Percentiles rank a stretch among this genome's conserved stretches.
phyloP scores from a whole-genome alignment of 345 rosid species.

The Eucalyptus tenuipes region DNA sequence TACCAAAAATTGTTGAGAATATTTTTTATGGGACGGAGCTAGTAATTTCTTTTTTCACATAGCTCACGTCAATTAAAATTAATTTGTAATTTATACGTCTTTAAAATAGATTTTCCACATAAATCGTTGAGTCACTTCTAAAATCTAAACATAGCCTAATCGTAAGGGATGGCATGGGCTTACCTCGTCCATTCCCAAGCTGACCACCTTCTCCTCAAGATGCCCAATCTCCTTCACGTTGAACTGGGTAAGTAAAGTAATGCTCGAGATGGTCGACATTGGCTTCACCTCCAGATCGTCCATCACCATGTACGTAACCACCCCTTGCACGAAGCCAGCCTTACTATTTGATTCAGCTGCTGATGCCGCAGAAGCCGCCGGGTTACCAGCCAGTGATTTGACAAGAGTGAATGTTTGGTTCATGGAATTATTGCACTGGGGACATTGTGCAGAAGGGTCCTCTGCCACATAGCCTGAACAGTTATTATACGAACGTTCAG shows the following conservation, averaged over 20 bases:
- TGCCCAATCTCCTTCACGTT: background rate
- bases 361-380: background rate
- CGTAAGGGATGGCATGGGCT: background rate
- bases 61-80: background rate
- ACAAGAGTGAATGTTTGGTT: fast-evolving
- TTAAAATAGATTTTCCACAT: background rate
- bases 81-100: background rate
- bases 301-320: constrained; percentile 17
- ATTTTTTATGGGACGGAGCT: too few relatives aligned
- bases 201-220: constrained; percentile 3
- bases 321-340: constrained; percentile 16
- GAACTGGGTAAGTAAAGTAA: constrained; percentile 4
- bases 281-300: constrained; percentile 14
- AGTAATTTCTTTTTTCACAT: too few relatives aligned
- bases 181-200: constrained; percentile 9
- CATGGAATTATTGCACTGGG: background rate
- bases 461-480: background rate
- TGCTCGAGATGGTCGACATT: constrained; percentile 7
- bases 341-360: background rate
- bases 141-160: background rate
- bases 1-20: background rate
- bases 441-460: background rate
- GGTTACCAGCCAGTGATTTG: background rate
- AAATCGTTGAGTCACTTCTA: background rate
- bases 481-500: fast-evolving